These are phyloP conservation scores for Parathielavia hyrcaniae DNA, from an alignment of 495 filamentous ascomycete species.

Conservation along the genomic window DNA sequence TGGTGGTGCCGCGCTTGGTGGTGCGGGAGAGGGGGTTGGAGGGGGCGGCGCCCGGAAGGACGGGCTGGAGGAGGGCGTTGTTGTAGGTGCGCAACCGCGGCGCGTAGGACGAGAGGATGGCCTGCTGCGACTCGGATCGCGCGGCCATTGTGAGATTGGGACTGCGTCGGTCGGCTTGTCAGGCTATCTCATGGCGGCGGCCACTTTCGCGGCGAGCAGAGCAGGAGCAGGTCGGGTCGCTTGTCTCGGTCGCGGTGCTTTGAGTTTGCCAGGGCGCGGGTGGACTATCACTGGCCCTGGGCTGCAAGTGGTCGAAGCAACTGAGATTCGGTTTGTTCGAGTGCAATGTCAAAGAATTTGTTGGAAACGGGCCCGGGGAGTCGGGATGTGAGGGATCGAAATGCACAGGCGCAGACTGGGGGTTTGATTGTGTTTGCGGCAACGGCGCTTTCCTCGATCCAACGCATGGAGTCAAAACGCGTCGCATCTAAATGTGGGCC, in stretches of 20 bases:
- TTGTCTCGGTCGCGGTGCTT: neutral
- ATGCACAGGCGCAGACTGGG: neutral
- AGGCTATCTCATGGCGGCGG: conserved; percentile 23
- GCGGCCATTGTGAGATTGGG: conserved; percentile 35
- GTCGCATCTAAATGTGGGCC: conserved; percentile 16
- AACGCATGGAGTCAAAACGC: conserved; percentile 23
- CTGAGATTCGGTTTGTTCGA: no score
- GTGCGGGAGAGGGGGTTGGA: conserved; percentile 68
- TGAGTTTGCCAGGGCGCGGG: no score
- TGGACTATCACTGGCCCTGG: no score
- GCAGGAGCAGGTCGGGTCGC: neutral
- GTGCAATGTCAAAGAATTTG: no score
- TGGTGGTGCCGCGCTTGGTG: conserved; percentile 92
- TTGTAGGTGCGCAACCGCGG: conserved; percentile 84
- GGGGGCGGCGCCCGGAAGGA: conserved; percentile 61
- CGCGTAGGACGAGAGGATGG: conserved; percentile 85
- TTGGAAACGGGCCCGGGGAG: no score
- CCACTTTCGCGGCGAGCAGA: conserved; percentile 1
- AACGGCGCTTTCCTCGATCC: conserved; percentile 5
- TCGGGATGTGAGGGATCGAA: neutral
- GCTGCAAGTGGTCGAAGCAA: no score
- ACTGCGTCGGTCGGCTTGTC: conserved; percentile 3
- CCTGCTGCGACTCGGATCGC: conserved; percentile 55
- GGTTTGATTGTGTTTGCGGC: conserved; percentile 4
- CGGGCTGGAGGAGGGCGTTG: conserved; percentile 85